Conservation (phyloP, 1,139 yeast species). For the Sugiyamaella paludigena region DNA sequence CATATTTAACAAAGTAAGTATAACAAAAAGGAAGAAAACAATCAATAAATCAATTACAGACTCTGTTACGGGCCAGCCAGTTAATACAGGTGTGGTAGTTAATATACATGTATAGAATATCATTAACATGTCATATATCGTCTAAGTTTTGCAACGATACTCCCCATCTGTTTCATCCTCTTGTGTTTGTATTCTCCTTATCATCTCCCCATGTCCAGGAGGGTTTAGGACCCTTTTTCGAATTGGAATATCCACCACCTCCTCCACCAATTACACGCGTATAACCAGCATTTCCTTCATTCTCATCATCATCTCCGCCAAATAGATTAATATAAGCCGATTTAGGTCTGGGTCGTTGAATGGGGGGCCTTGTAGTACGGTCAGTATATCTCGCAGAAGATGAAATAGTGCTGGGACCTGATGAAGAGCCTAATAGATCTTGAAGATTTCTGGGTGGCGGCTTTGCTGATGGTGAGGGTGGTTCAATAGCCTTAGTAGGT, state of each 20-base stretch:
- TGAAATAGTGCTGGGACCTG: no score
- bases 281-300: constrained; percentile 4
- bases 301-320: constrained; percentile 15
- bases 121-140: no score
- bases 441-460: constrained; percentile 24
- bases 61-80: no score
- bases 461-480: constrained; percentile 25
- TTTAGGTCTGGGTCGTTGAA: neutral
- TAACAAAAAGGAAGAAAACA: no score
- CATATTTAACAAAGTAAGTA: no score
- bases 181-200: constrained; percentile 7
- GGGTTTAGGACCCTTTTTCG: constrained; percentile 16
- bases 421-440: constrained; percentile 18
- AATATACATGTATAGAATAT: no score
- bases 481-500: constrained; percentile 24
- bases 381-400: constrained; percentile 1
- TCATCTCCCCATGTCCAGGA: constrained; percentile 14
- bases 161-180: no score
- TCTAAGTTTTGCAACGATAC: no score
- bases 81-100: no score
- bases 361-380: neutral
- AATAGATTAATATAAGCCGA: constrained; percentile 10
- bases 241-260: constrained; percentile 19
- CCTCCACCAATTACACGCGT: constrained; percentile 21
- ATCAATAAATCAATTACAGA: no score